Evolutionary conservation across 2,329 filamentous ascomycete species (phyloP), one percentile per base, ranked within the genome.

Genomic region (Phyllosticta paracitricarpa): DNA sequence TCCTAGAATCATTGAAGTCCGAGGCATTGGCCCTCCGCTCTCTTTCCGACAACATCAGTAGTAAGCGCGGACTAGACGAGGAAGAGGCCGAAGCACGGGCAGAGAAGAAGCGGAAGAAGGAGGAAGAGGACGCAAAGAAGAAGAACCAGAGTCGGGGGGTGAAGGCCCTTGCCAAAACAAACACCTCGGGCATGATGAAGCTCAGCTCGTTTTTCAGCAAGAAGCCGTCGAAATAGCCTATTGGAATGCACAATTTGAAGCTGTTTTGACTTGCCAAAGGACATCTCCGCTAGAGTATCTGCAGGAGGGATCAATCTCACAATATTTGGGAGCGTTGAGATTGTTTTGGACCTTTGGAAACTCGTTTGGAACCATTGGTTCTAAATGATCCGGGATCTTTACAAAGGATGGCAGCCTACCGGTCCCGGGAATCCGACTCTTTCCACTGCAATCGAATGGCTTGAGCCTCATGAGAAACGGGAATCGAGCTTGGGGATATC

Each of bases 121-220:
- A 96, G 57, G 93, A 96, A 64, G 92, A 96, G 63, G 92, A 96
- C 63, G 89, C 87, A 77, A 87, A 84, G 73, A 92, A 87, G 75
- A 92, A 95, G 76, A 84, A 83, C 2, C 83, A 89, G 75, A 94
- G 89, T 64, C 81, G 85, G 28, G 92, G 85, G 0, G 84, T 97
- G 1, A 87, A 86, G 71, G 83, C 92, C 56, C 73, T 99, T 69
- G 89, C 89, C 72, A 99, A 97, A 77, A 93, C 92, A 56, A 89
- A 97, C 75, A 92, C 88, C 0, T 84, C 77, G 24, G 94, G 94
- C 1, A 99, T 99, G 94, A 94, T 89, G 82, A 99, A 97, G 79
- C 83, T 99, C 83, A 96, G 89, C 71, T 84, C 87, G 64, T 99
- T 99, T 76, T 99, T 99, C 74, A 85, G 85, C 63, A 95, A 93